Evolutionary conservation across 2,329 filamentous ascomycete species (phyloP), one percentile per base, ranked within the genome.

Genomic region (Beauveria bassiana): DNA sequence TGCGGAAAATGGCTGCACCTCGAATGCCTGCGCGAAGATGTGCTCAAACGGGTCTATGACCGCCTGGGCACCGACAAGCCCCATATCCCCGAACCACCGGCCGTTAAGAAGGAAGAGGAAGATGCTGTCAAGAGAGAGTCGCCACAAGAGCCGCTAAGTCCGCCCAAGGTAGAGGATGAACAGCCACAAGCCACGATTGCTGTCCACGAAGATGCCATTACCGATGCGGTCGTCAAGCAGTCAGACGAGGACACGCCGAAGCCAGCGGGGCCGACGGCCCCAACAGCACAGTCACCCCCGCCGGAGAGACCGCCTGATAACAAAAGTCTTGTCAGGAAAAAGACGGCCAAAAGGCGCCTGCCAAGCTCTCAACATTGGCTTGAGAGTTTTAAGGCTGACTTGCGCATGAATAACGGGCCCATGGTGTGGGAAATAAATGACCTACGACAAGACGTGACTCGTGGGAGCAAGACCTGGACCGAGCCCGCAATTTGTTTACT

Each of bases 1-100:
- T 88, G 86, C 69, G 78, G 78, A 58, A 79, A 78, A 59, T 88
- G 86, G 86, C 79, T 88, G 63, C 86, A 88, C 66, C 79, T 84
- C 61, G 80, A 85, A 51, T 88, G 86, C 66, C 74, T 88, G n/a
- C 74, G 79, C 38, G 79, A 85, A 66, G 79, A 83, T 16, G 77
- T 80, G 4, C 75, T 86, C 14, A 72, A 75, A 67, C 75, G 75
- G 34, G 78, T 81, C 0, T 84, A 76, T 68, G 73, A 78, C 34
- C 75, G 76, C 59, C 73, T 86, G 8, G 81, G 82, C 43, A 74
- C 71, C 56, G 76, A 80, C 62, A 81, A 77, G 64, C 81, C 82
- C 3, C 80, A 84, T 66, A 31, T 42, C 8, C 28, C 28, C 14
- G 68, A 72, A 14, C 74, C 75, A 38, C 73, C 73, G 51, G 73